Evolutionary conservation across 768 basidiomycete genomes (phyloP), one percentile per base, ranked within the genome.

Genomic region (Mycena polygramma): DNA sequence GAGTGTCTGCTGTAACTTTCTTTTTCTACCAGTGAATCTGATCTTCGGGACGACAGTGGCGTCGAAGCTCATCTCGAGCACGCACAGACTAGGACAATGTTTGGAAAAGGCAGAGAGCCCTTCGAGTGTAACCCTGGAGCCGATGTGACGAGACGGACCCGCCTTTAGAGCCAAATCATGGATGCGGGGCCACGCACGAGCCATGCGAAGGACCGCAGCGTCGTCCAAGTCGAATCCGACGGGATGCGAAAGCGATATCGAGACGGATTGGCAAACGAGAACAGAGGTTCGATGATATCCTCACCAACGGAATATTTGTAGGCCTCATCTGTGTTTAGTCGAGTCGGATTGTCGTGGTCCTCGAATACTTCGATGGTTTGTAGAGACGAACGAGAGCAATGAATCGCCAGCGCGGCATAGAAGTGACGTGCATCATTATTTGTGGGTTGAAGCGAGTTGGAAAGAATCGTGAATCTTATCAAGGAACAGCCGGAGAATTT

Each of bases 171-270:
- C 2, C 1, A 65, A 26, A 20, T 10, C 15, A 26, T 48, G n/a
- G 26, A 65, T 35, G 35, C 46, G 45, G 19, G 63, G 45, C 63
- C 63, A 65, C 19, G 63, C 43, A 30, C 39, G 55, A 20, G 63
- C 63, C 53, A 65, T 46, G 0, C 13, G 19, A 5, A 20, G 22
- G 19, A 46, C 13, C 2, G 22, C 26, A 19, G 43, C 20, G 19
- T 55, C 54, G 53, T 55, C 63, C 5, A 64, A 22, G 7, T 64
- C 43, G 17, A 64, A 55, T 22, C 53, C 63, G 6, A 54, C 53
- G 19, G 63, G 43, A 43, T 64, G 63, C 4, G 24, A 15, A 26
- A 55, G 52, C 4, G 20, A 2, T 1, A 63, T 41, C 1, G 6
- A 7, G 26, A 55, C 63, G 46, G 63, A 15, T 57, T 64, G n/a